phyloP scores from a whole-genome alignment of 768 basidiomycete species.

The Neoboletus subvelutipes region DNA sequence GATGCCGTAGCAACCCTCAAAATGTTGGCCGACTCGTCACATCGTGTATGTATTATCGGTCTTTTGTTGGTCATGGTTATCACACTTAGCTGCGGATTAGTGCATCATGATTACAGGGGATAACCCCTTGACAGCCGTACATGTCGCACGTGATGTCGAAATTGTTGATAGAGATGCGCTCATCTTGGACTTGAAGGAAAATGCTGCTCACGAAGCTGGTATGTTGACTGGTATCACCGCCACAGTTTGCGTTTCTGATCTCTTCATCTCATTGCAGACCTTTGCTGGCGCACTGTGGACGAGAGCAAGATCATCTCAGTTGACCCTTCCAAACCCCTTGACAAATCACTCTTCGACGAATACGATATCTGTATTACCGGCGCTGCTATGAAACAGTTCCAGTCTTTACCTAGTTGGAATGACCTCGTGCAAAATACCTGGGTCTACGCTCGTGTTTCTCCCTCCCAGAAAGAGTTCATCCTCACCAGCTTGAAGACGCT shows the following conservation, averaged over 20 bases:
- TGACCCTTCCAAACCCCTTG: constrained; percentile 75
- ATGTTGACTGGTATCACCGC: constrained; percentile 22
- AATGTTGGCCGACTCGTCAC: constrained; percentile 95
- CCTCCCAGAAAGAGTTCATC: constrained; percentile 93
- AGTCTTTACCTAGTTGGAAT: constrained; percentile 66
- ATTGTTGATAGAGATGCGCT: constrained; percentile 95
- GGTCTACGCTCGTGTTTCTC: constrained; percentile 98
- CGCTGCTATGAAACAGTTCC: constrained; percentile 86
- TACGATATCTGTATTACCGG: constrained; percentile 99
- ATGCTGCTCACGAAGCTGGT: constrained; percentile 70
- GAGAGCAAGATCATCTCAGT: constrained; percentile 88
- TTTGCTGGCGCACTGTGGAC: constrained; percentile 93
- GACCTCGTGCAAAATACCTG: constrained; percentile 91
- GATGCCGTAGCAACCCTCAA: constrained; percentile 90
- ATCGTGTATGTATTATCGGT: constrained; percentile 64
- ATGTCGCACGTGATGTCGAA: constrained; percentile 94
- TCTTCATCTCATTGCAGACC: constrained; percentile 45
- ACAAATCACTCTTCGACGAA: constrained; percentile 69
- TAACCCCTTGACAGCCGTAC: constrained; percentile 94
- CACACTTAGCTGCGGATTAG: constrained; percentile 38
- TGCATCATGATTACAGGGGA: constrained; percentile 99
- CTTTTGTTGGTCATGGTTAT: background rate
- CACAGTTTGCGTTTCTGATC: background rate
- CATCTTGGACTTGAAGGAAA: constrained; percentile 88
- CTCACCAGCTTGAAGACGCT: constrained; percentile 85